phyloP scores from a whole-genome alignment of 2,329 filamentous ascomycete genomes.

The Fusarium xyrophilum region DNA sequence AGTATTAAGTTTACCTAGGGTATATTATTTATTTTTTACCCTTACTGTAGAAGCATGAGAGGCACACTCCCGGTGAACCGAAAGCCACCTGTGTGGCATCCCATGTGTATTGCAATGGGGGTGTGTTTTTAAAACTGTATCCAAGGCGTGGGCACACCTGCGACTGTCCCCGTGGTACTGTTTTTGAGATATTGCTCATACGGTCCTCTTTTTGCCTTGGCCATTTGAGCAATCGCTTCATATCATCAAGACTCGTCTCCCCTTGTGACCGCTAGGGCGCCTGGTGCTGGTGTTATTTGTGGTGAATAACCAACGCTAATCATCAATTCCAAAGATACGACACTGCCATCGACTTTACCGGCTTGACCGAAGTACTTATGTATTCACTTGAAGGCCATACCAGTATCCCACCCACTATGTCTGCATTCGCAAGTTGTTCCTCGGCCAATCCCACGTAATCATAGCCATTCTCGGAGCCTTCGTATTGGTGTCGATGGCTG shows the following conservation, averaged over 20 bases:
- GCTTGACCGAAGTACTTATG: slow-evolving; percentile 17
- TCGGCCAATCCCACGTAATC: slow-evolving; percentile 25
- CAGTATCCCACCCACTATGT: slow-evolving; percentile 2
- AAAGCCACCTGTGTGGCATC: slow-evolving; percentile 31
- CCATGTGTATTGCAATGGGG: slow-evolving; percentile 30
- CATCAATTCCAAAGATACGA: slow-evolving; percentile 27
- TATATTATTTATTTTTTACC: no score
- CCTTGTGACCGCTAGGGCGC: slow-evolving; percentile 13
- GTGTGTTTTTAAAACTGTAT: slow-evolving; percentile 29
- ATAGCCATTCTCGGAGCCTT: slow-evolving; percentile 22
- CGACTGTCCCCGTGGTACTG: slow-evolving; percentile 36
- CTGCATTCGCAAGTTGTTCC: slow-evolving; percentile 11
- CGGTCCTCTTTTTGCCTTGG: slow-evolving; percentile 24
- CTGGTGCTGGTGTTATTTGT: not conserved
- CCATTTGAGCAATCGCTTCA: slow-evolving; percentile 25
- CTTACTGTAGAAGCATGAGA: slow-evolving; percentile 32
- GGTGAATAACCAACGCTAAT: slow-evolving; percentile 33
- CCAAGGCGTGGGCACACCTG: slow-evolving; percentile 14
- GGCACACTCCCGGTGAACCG: slow-evolving; percentile 25
- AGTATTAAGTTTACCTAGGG: no score
- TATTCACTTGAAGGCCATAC: slow-evolving; percentile 17
- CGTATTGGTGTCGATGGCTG: slow-evolving; percentile 34
- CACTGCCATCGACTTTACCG: slow-evolving; percentile 10
- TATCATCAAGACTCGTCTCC: slow-evolving; percentile 19
- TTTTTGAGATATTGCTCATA: slow-evolving; percentile 28